Base-by-base conservation (phyloP, 2,329 filamentous ascomycete species). In the Tothia fuscella region DNA sequence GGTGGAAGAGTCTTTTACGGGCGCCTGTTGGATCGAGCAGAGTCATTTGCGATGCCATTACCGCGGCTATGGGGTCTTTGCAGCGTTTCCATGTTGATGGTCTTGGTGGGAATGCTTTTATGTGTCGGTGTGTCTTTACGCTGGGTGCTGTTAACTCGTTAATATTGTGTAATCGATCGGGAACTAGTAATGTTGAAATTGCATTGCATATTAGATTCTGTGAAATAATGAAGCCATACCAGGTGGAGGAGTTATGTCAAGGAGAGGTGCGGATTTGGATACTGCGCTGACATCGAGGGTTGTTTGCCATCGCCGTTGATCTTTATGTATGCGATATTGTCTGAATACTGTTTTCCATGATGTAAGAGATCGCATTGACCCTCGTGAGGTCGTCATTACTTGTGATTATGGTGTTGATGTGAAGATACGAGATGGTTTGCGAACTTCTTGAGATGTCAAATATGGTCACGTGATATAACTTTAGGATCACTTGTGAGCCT, bases 11-110 rank as follows among this genome's bases (percentile, higher is more conserved):
- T 24, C 77, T 75, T 32, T 79, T 81, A 47, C 89, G 82, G 40
- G 82, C 79, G 38, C 87, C 87, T 1, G 79, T 86, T 4, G 87
- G 86, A 63, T 98, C 91, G 54, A 95, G 82, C 31, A 72, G 61
- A 30, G 71, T 58, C 55, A 93, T 72, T 64, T 93, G 85, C 43
- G 74, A 64, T 39, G 71, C 59, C 51, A 79, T 78, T 52, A 93
- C 70, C 44, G 72, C 61, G 28, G 69, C 68, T 54, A 96, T 65
- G 17, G 87, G 80, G 54, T 87, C 71, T 44, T 76, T 74, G 62
- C 72, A 74, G 43, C 64, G 61, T 44, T 68, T 62, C 44, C 67
- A 65, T 38, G 73, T 62, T 7, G 76, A 74, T 25, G 72, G 69
- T 10, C 72, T 63, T 10, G 74, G 70, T 3, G 72, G 71, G 52